A percentile compares a stretch with the other conserved stretches of the same genome.
Conservation (phyloP, 345 rosid species). For the Sisymbrium irio region DNA sequence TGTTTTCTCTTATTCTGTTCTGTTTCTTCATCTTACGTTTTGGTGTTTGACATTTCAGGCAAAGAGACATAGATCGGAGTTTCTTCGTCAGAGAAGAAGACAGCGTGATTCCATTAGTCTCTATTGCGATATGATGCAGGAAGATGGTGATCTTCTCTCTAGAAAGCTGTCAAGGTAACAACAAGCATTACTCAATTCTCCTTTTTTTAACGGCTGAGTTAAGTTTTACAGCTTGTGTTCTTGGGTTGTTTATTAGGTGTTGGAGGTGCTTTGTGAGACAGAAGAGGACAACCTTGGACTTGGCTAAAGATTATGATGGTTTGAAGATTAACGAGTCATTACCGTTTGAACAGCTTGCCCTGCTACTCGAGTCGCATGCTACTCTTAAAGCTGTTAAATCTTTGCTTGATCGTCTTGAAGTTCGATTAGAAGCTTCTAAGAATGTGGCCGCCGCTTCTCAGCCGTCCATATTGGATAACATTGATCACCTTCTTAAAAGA, state of each 20-base stretch:
- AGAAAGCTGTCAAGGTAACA: slow-evolving; percentile 68
- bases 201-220: not conserved
- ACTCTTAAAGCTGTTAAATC: slow-evolving; percentile 62
- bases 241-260: slow-evolving; percentile 48
- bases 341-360: slow-evolving; percentile 88
- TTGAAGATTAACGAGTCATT: slow-evolving; percentile 61
- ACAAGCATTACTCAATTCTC: not conserved
- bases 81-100: slow-evolving; percentile 78
- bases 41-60: slow-evolving; percentile 48
- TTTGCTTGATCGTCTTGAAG: slow-evolving; percentile 77
- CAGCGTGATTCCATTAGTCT: slow-evolving; percentile 49
- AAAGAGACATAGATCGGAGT: slow-evolving; percentile 83
- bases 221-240: not conserved
- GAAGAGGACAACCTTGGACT: slow-evolving; percentile 65
- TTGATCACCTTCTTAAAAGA: slow-evolving; percentile 87
- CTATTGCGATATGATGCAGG: slow-evolving; percentile 51
- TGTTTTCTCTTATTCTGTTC: not conserved
- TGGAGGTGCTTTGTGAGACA: slow-evolving; percentile 75
- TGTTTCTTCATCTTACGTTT: slow-evolving; percentile 13
- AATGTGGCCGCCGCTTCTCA: slow-evolving; percentile 34
- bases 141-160: slow-evolving; percentile 80
- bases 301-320: slow-evolving; percentile 64
- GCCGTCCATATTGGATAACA: slow-evolving; percentile 49
- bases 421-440: slow-evolving; percentile 63
- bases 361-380: slow-evolving; percentile 57